Evolutionary conservation across 352 stramenopile genomes (phyloP).

Genomic region (Globisporangium orthogonon): DNA sequence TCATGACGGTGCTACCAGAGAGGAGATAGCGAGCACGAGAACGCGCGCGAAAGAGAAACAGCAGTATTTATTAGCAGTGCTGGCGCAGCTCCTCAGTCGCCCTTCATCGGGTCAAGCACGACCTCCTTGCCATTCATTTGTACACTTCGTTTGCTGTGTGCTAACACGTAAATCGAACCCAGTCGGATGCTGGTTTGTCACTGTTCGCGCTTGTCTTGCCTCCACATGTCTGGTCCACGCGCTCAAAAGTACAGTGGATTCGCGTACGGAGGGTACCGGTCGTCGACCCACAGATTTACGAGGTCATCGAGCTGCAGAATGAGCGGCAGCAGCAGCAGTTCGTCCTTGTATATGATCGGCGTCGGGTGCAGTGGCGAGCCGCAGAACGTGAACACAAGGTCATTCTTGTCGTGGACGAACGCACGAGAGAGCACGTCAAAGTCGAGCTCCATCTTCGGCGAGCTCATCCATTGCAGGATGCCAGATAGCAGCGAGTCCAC

Average conservation of each 20-base stretch:
- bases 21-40: background rate
- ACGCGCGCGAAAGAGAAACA: too few species aligned
- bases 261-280: conserved; percentile 57
- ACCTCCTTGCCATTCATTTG: background rate
- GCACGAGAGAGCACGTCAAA: conserved; percentile 58
- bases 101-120: background rate
- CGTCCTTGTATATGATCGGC: conserved; percentile 49
- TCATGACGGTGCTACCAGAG: background rate
- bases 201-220: too few species aligned
- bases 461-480: conserved; percentile 36
- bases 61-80: background rate
- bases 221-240: background rate
- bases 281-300: conserved; percentile 70
- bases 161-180: background rate
- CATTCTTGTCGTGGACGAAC: conserved; percentile 44
- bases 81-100: background rate
- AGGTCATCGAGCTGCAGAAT: conserved; percentile 66
- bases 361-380: conserved; percentile 44
- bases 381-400: conserved; percentile 52
- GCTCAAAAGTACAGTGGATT: conserved; percentile 63
- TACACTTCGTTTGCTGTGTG: background rate
- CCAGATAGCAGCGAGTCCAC: conserved; percentile 42
- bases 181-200: background rate
- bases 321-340: conserved; percentile 47
- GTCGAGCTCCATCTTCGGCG: conserved; percentile 36